Evolutionary conservation across 108 stramenopile species (phyloP).

Genomic region (Pseudonitzschia pungens): DNA sequence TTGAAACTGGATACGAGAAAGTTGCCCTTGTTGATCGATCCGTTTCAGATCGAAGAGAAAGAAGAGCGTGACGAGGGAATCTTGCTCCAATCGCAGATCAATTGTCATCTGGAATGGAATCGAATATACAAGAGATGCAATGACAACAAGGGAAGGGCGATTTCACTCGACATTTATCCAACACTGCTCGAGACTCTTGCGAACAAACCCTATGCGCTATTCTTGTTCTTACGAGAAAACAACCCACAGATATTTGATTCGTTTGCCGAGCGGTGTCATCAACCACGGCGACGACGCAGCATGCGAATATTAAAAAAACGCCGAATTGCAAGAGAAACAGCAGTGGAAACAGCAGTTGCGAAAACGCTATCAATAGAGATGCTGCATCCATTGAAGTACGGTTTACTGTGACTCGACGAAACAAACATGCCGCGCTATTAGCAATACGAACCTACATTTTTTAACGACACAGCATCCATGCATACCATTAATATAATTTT

Average conservation of each 20-base stretch:
- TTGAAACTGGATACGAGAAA: not conserved
- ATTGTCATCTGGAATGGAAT: constrained; percentile 3
- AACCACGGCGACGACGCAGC: not conserved
- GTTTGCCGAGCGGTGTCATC: too few species aligned
- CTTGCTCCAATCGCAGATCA: constrained; percentile 5
- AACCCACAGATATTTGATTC: constrained; percentile 8
- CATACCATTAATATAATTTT: too few species aligned
- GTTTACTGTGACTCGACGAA: not conserved
- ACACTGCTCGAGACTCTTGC: not conserved
- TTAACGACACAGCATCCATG: too few species aligned
- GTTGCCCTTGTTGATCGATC: not conserved
- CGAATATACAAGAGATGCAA: constrained; percentile 1
- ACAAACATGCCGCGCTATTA: not conserved
- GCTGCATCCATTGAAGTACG: not conserved
- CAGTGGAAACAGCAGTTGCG: not conserved
- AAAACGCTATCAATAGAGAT: not conserved
- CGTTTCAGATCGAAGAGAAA: not conserved
- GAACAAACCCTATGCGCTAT: not conserved
- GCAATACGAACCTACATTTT: too few species aligned
- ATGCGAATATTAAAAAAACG: constrained; percentile 12
- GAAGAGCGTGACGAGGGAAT: not conserved
- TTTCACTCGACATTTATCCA: constrained; percentile 5
- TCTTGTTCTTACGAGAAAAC: not conserved
- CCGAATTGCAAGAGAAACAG: not conserved
- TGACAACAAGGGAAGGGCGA: not conserved